Conservation (phyloP, 768 basidiomycete genomes). For the Termitomyces titanicus region DNA sequence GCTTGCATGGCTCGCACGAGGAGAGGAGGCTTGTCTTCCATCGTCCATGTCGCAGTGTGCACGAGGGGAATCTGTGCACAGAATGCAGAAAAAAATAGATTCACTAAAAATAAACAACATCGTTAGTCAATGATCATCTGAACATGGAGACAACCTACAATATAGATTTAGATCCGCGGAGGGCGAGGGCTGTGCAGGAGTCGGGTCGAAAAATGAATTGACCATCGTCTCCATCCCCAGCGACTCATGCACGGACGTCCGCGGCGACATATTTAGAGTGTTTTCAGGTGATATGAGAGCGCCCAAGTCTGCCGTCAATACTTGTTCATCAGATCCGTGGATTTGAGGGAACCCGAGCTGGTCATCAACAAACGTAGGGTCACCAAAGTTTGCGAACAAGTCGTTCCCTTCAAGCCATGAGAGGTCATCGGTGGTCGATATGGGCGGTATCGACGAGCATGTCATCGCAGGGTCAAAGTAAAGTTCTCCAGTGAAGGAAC, state of each 20-base stretch:
- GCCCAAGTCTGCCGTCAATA: constrained; percentile 15
- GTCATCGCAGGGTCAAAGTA: constrained; percentile 29
- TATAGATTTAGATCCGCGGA: constrained; percentile 54
- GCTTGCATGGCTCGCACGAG: constrained; percentile 56
- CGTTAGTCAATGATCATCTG: constrained; percentile 1
- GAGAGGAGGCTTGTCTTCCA: constrained; percentile 44
- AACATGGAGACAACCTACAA: constrained; percentile 39
- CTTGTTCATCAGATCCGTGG: constrained; percentile 15
- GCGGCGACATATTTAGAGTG: constrained; percentile 8
- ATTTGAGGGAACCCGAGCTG: constrained; percentile 13
- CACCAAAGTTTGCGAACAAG: constrained; percentile 25
- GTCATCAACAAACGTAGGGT: constrained; percentile 13
- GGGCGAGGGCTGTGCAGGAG: constrained; percentile 19
- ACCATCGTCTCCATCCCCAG: neutral
- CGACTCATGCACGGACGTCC: constrained; percentile 15
- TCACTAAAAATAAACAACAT: constrained; percentile 27
- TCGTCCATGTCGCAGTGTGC: constrained; percentile 50
- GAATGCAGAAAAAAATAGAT: constrained; percentile 53
- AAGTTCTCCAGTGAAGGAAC: constrained; percentile 35
- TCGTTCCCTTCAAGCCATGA: constrained; percentile 35
- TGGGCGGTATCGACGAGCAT: constrained; percentile 22
- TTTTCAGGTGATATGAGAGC: constrained; percentile 7
- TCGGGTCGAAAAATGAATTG: neutral
- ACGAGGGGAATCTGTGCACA: constrained; percentile 52
- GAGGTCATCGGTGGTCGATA: constrained; percentile 22